A percentile compares a stretch with the other conserved stretches of the same genome.
Conservation (phyloP, 2,329 filamentous ascomycete genomes). For the Colletotrichum sp. region DNA sequence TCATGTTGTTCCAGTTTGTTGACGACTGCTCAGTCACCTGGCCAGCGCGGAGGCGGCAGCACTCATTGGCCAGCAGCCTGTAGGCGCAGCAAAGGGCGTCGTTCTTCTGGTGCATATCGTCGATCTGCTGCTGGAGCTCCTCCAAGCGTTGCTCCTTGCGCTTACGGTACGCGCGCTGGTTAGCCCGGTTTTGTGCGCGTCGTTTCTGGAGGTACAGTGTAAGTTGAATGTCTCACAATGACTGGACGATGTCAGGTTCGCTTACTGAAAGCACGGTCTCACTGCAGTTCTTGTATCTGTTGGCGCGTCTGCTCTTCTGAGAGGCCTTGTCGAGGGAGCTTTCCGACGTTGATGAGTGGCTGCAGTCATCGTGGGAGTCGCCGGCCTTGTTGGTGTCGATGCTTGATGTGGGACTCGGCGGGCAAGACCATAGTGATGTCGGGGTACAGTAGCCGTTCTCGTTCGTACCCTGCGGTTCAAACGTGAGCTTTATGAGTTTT, state of each 20-base stretch:
- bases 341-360: constrained; percentile 1
- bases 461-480: background rate
- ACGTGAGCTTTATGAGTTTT: background rate
- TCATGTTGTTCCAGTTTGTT: background rate
- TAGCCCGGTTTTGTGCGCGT: constrained; percentile 16
- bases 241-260: background rate
- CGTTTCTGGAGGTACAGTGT: constrained; percentile 2
- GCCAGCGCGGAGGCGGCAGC: background rate
- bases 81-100: constrained; percentile 19
- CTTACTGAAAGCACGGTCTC: constrained; percentile 18
- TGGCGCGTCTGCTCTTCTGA: constrained; percentile 11
- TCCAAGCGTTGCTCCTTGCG: constrained; percentile 14
- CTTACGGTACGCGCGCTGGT: constrained; percentile 19
- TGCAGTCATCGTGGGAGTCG: constrained; percentile 9
- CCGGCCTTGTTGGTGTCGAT: constrained; percentile 6
- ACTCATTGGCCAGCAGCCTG: constrained; percentile 10
- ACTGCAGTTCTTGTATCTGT: constrained; percentile 22
- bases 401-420: constrained; percentile 14
- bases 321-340: background rate
- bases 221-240: background rate
- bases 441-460: constrained; percentile 14
- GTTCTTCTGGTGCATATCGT: constrained; percentile 18
- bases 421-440: constrained; percentile 12
- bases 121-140: constrained; percentile 15
- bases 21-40: background rate